A percentile compares a stretch with the other conserved stretches of the same genome.
phyloP scores from a whole-genome alignment of 495 filamentous ascomycete genomes.

The Jackrogersella multiformis region DNA sequence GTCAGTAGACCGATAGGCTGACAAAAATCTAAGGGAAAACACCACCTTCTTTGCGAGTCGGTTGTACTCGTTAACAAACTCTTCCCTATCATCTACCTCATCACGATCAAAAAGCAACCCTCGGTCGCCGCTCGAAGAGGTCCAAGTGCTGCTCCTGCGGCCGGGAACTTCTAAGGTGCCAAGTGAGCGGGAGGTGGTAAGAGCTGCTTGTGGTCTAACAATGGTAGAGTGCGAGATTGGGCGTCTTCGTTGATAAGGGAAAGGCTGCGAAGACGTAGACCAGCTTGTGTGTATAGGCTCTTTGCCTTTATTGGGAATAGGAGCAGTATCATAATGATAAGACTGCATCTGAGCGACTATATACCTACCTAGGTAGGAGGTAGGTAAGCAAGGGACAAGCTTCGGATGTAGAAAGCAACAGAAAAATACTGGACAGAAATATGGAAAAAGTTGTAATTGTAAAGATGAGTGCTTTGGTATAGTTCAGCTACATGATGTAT shows the following conservation, averaged over 20 bases:
- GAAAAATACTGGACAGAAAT: constrained; percentile 7
- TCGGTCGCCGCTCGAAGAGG: constrained; percentile 52
- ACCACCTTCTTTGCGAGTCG: constrained; percentile 60
- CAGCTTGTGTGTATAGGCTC: constrained; percentile 16
- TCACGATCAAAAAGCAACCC: constrained; percentile 50
- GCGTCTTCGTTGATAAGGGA: constrained; percentile 31
- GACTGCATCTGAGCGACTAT: constrained; percentile 36
- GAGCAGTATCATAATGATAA: constrained; percentile 33
- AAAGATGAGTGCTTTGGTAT: not conserved
- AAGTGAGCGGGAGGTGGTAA: constrained; percentile 15
- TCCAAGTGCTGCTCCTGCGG: constrained; percentile 56
- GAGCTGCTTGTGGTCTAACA: constrained; percentile 28
- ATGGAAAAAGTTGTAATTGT: not conserved
- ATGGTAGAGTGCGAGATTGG: constrained; percentile 36
- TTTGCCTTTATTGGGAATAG: constrained; percentile 25
- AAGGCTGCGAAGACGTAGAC: constrained; percentile 23
- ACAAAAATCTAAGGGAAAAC: not conserved
- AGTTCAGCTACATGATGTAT: too few species aligned
- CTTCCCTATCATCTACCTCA: constrained; percentile 51
- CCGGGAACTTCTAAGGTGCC: constrained; percentile 11
- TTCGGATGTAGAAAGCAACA: constrained; percentile 5
- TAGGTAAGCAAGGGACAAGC: not conserved
- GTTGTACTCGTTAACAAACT: constrained; percentile 64
- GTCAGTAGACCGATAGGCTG: not conserved
- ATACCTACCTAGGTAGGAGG: too few species aligned